phyloP scores from a whole-genome alignment of 345 rosid species.

The Pelargonium nanum region DNA sequence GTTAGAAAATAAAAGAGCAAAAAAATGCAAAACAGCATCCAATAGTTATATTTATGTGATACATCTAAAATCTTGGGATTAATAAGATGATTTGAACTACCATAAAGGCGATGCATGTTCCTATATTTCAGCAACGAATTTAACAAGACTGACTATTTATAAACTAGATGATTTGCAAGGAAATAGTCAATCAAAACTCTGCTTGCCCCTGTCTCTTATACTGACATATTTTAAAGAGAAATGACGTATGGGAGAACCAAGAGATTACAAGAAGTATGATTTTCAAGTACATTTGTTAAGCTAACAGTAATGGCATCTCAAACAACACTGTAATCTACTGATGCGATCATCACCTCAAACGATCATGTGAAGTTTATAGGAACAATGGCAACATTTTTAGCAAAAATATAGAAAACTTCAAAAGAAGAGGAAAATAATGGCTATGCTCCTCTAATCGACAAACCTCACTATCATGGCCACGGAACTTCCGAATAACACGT shows the following conservation, averaged over 20 bases:
- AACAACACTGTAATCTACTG: not conserved
- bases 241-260: not conserved
- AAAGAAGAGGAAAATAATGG: too few species aligned
- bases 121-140: not conserved
- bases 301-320: too few species aligned
- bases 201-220: not conserved
- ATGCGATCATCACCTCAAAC: not conserved
- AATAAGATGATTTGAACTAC: not conserved
- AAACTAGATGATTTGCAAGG: not conserved
- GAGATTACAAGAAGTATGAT: too few species aligned
- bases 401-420: too few species aligned
- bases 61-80: not conserved
- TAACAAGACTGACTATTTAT: not conserved
- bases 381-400: too few species aligned
- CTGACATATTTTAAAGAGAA: not conserved
- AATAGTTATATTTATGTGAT: not conserved
- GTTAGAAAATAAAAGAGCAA: not conserved
- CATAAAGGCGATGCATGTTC: not conserved
- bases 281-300: too few species aligned
- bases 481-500: slow-evolving; percentile 78
- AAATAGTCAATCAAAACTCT: not conserved
- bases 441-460: not conserved
- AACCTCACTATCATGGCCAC: slow-evolving; percentile 92
- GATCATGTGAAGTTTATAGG: not conserved
- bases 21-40: not conserved